These are phyloP conservation scores for Coemansia erecta DNA, from an alignment of 192 early-diverging fungal genomes.

Conservation along the genomic window DNA sequence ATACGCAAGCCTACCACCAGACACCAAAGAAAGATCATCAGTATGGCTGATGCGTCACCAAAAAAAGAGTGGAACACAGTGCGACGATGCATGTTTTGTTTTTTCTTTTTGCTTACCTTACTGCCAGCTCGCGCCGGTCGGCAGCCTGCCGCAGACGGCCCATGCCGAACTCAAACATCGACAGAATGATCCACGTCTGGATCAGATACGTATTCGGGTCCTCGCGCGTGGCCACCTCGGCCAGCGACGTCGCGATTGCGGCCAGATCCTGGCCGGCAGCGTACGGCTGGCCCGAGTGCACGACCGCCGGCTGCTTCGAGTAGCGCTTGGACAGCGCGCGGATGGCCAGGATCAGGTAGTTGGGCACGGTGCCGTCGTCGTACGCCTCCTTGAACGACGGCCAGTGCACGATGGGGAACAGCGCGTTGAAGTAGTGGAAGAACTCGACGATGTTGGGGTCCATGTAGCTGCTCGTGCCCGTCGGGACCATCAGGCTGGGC, in stretches of 20 bases:
- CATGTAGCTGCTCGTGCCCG: slow-evolving; percentile 34
- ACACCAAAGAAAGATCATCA: neutral
- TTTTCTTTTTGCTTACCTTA: slow-evolving; percentile 45
- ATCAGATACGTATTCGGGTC: slow-evolving; percentile 56
- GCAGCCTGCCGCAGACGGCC: slow-evolving; percentile 48
- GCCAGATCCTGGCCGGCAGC: slow-evolving; percentile 52
- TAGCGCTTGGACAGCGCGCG: slow-evolving; percentile 53
- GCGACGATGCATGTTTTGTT: too few species aligned
- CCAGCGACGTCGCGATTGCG: slow-evolving; percentile 51
- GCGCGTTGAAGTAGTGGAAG: slow-evolving; percentile 54
- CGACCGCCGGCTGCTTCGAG: slow-evolving; percentile 53
- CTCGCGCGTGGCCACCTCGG: slow-evolving; percentile 50
- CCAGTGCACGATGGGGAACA: slow-evolving; percentile 54
- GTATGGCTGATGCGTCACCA: slow-evolving; percentile 4
- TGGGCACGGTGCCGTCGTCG: slow-evolving; percentile 54
- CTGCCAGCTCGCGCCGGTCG: slow-evolving; percentile 51
- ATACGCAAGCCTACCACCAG: slow-evolving; percentile 35
- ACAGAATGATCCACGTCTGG: slow-evolving; percentile 52
- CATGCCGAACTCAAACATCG: slow-evolving; percentile 55
- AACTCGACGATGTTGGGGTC: slow-evolving; percentile 53
- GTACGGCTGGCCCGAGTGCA: slow-evolving; percentile 46
- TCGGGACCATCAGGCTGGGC: slow-evolving; percentile 25
- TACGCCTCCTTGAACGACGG: slow-evolving; percentile 55
- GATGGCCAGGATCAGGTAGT: slow-evolving; percentile 54
- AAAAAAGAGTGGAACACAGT: too few species aligned